These are phyloP conservation scores for Cladosporium sp. DNA, from an alignment of 2,329 filamentous ascomycete genomes.

Conservation along the genomic window DNA sequence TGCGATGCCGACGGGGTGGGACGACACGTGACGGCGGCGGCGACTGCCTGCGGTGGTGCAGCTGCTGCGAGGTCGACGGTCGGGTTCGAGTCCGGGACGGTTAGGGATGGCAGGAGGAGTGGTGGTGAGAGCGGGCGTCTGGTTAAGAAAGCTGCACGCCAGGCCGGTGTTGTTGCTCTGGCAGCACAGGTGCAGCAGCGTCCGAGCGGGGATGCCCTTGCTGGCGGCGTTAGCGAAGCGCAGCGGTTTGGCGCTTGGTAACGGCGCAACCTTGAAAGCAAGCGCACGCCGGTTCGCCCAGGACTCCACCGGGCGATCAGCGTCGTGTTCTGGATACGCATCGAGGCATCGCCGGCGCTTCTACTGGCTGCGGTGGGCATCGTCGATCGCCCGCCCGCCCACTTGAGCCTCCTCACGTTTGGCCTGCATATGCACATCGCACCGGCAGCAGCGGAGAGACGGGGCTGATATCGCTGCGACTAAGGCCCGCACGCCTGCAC, in stretches of 20 bases:
- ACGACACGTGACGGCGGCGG: not conserved
- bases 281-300: not conserved
- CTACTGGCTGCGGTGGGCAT: not conserved
- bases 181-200: slow-evolving; percentile 9
- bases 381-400: slow-evolving; percentile 3
- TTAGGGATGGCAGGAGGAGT: not conserved
- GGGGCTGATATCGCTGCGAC: no score
- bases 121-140: not conserved
- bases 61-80: not conserved
- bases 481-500: no score
- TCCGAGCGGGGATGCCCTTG: slow-evolving; percentile 5
- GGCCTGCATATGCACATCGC: not conserved
- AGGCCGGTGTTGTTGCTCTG: slow-evolving; percentile 11
- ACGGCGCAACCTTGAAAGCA: slow-evolving; percentile 9
- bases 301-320: not conserved
- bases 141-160: slow-evolving; percentile 1
- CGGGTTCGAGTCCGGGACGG: not conserved
- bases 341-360: not conserved
- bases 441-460: not conserved
- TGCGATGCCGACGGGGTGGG: not conserved
- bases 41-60: slow-evolving; percentile 1
- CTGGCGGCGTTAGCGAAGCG: not conserved
- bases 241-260: slow-evolving; percentile 5
- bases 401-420: slow-evolving; percentile 1
- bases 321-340: not conserved